Evolutionary conservation across 305 asterid species (phyloP).

Genomic region (Rubia tinctorum): DNA sequence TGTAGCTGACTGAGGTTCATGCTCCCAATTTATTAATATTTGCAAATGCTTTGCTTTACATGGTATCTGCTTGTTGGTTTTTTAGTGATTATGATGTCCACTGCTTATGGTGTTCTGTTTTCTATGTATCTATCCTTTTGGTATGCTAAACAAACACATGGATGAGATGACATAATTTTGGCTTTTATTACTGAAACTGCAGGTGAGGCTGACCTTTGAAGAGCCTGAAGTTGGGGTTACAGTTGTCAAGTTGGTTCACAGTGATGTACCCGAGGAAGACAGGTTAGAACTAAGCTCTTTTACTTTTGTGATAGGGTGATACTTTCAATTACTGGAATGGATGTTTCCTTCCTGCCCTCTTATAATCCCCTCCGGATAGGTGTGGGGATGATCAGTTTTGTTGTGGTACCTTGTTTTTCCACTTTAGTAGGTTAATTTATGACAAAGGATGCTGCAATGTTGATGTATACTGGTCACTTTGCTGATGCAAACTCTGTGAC

Average conservation of each 20-base stretch:
- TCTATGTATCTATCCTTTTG: neutral
- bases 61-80: neutral
- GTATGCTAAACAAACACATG: neutral
- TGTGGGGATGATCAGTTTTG: neutral
- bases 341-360: too few species aligned
- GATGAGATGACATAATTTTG: neutral
- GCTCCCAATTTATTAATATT: neutral
- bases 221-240: constrained; percentile 91
- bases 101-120: too few species aligned
- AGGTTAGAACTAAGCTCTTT: constrained; percentile 43
- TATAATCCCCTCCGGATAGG: neutral
- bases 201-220: constrained; percentile 78
- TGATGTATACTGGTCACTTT: neutral
- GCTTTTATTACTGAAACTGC: constrained; percentile 20
- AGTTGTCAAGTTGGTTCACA: constrained; percentile 62
- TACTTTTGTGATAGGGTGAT: neutral
- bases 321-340: neutral
- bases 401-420: neutral
- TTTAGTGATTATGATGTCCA: neutral
- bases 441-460: neutral
- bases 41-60: neutral
- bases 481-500: neutral
- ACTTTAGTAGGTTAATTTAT: neutral
- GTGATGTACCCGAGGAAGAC: constrained; percentile 92
- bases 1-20: neutral